Conservation (phyloP, 768 basidiomycete species). For the Agaricus sinodeliciosus region DNA sequence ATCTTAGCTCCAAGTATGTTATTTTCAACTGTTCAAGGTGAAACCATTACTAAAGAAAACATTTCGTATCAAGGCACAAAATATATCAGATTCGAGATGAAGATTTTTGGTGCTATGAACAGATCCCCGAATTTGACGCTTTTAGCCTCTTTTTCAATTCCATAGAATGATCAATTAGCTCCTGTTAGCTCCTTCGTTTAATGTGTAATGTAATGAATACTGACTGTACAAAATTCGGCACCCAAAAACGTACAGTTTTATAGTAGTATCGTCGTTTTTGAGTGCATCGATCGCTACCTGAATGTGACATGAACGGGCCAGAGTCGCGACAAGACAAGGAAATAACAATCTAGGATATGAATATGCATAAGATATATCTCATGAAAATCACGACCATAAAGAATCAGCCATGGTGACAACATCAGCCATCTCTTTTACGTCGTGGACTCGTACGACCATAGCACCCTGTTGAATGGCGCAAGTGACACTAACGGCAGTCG, state of each 20-base stretch:
- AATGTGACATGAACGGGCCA: too few species aligned
- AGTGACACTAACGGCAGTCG: slow-evolving; percentile 71
- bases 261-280: too few species aligned
- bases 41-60: not conserved
- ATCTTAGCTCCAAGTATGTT: slow-evolving; percentile 55
- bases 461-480: slow-evolving; percentile 73
- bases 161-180: not conserved
- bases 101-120: slow-evolving; percentile 1
- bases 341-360: not conserved
- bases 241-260: too few species aligned
- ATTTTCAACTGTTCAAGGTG: not conserved
- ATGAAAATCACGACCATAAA: slow-evolving; percentile 33
- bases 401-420: slow-evolving; percentile 61
- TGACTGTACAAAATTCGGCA: not conserved
- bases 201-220: not conserved
- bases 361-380: not conserved
- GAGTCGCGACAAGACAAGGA: not conserved
- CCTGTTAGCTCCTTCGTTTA: too few species aligned
- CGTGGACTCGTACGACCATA: slow-evolving; percentile 76
- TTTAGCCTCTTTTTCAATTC: not conserved
- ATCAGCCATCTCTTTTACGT: slow-evolving; percentile 67
- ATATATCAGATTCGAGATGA: slow-evolving; percentile 1
- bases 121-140: not conserved
- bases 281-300: too few species aligned
- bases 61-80: slow-evolving; percentile 34